These are phyloP conservation scores for Raphanus hybrid DNA, from an alignment of 441 rosid species.

Conservation along the genomic window DNA sequence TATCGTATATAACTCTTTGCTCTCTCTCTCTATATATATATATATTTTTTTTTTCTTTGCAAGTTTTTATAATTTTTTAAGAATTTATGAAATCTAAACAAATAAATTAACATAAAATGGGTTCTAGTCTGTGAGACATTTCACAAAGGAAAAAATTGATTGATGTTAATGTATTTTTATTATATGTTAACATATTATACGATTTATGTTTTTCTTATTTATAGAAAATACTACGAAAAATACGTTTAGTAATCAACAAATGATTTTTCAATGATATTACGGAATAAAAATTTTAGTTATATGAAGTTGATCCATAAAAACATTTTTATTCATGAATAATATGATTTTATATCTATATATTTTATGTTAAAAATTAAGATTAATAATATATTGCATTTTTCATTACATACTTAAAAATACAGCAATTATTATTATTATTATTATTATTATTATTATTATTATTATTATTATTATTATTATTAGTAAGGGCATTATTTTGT, in stretches of 20 bases:
- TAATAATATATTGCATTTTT: background rate
- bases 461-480: too few relatives aligned
- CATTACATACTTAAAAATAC: background rate
- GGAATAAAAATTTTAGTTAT: background rate
- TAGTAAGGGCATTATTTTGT: background rate
- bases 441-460: too few relatives aligned
- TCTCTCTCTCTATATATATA: too few relatives aligned
- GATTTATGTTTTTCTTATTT: background rate
- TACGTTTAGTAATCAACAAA: background rate
- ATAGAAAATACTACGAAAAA: background rate
- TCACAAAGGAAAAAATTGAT: background rate
- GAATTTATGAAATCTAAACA: background rate
- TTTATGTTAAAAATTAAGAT: background rate
- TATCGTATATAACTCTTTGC: background rate
- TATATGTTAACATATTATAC: background rate
- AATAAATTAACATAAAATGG: background rate
- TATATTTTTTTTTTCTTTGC: too few relatives aligned
- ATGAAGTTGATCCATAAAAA: background rate
- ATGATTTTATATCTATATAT: background rate
- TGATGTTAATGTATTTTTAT: background rate
- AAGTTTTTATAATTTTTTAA: too few relatives aligned
- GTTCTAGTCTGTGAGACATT: background rate
- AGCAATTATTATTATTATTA: background rate
- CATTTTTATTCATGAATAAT: background rate
- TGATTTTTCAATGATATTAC: background rate